A percentile compares a stretch with the other conserved stretches of the same genome.
phyloP scores from a whole-genome alignment of 495 filamentous ascomycete species.

The Trichocladium uniseriatum region DNA sequence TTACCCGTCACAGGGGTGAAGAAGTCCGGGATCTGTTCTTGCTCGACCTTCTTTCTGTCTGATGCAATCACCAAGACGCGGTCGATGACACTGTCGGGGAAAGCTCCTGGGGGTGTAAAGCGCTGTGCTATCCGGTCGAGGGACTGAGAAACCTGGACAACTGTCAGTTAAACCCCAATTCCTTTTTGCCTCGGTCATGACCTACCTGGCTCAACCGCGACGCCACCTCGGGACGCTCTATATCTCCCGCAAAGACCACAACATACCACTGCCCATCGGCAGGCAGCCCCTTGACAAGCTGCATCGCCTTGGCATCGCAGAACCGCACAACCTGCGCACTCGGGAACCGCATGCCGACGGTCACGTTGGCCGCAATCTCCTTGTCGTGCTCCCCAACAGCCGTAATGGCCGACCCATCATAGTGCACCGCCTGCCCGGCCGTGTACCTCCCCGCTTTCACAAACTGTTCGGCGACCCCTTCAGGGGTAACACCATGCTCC shows the following conservation, averaged over 20 bases:
- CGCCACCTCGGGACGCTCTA: constrained; percentile 25
- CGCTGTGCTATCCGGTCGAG: constrained; percentile 30
- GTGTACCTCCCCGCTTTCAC: constrained; percentile 53
- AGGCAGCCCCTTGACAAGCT: constrained; percentile 42
- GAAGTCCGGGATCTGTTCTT: constrained; percentile 47
- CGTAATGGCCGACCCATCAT: constrained; percentile 44
- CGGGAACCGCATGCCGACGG: constrained; percentile 51
- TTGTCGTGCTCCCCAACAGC: constrained; percentile 17
- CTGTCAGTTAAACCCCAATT: background rate
- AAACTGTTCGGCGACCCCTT: constrained; percentile 50
- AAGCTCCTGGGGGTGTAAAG: constrained; percentile 37
- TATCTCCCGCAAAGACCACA: constrained; percentile 49
- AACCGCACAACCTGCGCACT: constrained; percentile 48
- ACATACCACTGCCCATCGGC: constrained; percentile 52
- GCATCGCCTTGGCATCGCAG: constrained; percentile 47
- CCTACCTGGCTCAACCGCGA: constrained; percentile 38
- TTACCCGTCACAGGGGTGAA: constrained; percentile 53
- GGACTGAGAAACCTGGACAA: constrained; percentile 19
- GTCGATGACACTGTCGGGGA: constrained; percentile 53
- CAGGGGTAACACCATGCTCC: constrained; percentile 28
- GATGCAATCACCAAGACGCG: constrained; percentile 47
- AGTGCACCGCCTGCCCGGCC: constrained; percentile 52
- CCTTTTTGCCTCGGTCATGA: background rate
- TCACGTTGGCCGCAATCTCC: constrained; percentile 33
- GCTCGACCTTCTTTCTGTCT: constrained; percentile 45